These are phyloP conservation scores for Suhomyces pyralidae DNA, from an alignment of 805 yeast genomes.

Conservation along the genomic window DNA sequence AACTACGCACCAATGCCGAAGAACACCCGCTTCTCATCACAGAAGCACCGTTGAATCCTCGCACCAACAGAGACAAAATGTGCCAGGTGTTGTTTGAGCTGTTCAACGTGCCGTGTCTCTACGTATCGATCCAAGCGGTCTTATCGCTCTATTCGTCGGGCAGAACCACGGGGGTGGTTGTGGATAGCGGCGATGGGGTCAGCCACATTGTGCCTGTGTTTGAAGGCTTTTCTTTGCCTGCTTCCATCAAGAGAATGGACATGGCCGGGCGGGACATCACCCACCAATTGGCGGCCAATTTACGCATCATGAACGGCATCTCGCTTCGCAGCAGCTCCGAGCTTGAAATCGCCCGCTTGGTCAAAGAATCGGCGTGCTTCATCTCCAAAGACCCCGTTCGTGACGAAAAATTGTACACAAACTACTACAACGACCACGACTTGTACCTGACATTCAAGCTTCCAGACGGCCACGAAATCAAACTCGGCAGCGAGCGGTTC, in stretches of 20 bases:
- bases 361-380: constrained; percentile 75
- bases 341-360: constrained; percentile 70
- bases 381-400: constrained; percentile 54
- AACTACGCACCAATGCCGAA: constrained; percentile 56
- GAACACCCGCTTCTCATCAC: constrained; percentile 88
- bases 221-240: constrained; percentile 79
- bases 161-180: constrained; percentile 82
- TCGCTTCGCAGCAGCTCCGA: constrained; percentile 70
- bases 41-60: constrained; percentile 83
- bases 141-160: constrained; percentile 85
- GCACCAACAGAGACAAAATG: constrained; percentile 53
- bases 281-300: constrained; percentile 62
- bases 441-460: constrained; percentile 48
- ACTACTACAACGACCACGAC: constrained; percentile 12
- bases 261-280: constrained; percentile 87
- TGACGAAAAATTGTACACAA: constrained; percentile 51
- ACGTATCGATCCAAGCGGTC: constrained; percentile 72
- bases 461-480: constrained; percentile 80
- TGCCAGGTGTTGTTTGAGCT: constrained; percentile 70
- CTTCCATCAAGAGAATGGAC: constrained; percentile 70
- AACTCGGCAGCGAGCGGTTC: constrained; percentile 64
- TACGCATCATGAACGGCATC: constrained; percentile 64
- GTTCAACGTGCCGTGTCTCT: constrained; percentile 73
- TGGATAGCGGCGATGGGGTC: constrained; percentile 94
- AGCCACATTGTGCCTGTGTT: constrained; percentile 84